These are phyloP conservation scores for Pleodorina starrii DNA, from an alignment of 139 green algal species.

Conservation along the genomic window DNA sequence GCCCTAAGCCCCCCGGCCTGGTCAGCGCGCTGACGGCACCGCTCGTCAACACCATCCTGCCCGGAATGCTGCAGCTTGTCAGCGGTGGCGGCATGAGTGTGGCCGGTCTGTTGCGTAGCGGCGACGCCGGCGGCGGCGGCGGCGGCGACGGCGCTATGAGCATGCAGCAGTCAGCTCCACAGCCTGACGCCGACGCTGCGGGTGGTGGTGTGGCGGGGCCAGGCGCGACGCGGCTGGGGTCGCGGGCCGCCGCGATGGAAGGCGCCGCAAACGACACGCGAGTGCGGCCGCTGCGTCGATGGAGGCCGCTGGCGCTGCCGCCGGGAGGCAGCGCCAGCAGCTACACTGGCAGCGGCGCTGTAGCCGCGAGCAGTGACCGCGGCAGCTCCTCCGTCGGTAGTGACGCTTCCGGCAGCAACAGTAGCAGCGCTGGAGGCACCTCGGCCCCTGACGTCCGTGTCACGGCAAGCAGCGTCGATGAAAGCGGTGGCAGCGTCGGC, in stretches of 20 bases:
- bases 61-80: background rate
- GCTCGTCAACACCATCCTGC: background rate
- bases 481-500: no score
- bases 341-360: no score
- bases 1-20: background rate
- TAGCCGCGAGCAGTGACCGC: background rate
- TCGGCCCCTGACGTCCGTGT: no score
- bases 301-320: background rate
- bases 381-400: background rate
- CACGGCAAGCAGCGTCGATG: no score
- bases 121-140: background rate
- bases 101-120: background rate
- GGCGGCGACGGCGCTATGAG: background rate
- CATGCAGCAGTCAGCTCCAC: conserved; percentile 19
- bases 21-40: background rate
- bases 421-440: no score
- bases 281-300: background rate
- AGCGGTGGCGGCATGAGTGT: background rate
- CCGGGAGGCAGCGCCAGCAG: background rate
- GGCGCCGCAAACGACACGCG: background rate
- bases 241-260: background rate
- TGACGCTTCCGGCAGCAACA: no score
- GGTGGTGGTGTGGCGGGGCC: background rate
- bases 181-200: background rate
- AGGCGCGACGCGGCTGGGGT: background rate